Evolutionary conservation across 306 rosid species (phyloP).

Genomic region (Prinsepia uniflora): DNA sequence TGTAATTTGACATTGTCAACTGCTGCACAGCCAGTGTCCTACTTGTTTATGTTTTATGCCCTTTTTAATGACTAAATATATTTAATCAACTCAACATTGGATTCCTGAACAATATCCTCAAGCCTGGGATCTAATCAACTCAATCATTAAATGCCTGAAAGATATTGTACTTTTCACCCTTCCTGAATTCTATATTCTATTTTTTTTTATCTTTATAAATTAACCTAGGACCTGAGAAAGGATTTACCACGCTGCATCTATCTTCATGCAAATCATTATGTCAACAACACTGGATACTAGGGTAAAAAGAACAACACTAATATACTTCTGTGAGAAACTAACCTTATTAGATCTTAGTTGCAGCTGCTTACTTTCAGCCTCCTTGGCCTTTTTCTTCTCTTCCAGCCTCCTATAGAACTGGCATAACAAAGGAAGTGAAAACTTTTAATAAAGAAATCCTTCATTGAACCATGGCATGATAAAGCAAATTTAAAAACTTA

Average conservation of each 20-base stretch:
- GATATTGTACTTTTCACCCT: neutral
- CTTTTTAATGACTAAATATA: neutral
- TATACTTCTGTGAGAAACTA: neutral
- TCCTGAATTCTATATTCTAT: neutral
- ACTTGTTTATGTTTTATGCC: neutral
- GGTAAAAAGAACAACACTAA: no score
- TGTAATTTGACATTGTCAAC: neutral
- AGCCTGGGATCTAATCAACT: neutral
- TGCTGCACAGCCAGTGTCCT: constrained; percentile 2
- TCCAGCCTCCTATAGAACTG: constrained; percentile 70
- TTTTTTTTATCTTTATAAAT: neutral
- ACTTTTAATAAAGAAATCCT: neutral
- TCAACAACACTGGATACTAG: neutral
- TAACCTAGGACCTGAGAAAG: neutral
- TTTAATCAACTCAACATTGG: no score
- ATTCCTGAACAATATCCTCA: no score
- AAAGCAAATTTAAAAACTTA: neutral
- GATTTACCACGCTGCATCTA: neutral
- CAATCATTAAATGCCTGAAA: neutral
- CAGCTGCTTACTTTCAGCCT: constrained; percentile 43
- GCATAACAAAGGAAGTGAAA: constrained; percentile 26
- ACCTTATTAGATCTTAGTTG: constrained; percentile 57
- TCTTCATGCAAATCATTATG: neutral
- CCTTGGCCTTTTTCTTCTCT: constrained; percentile 50
- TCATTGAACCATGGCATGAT: neutral